phyloP scores from a whole-genome alignment of 2,329 filamentous ascomycete genomes.

The Colletotrichum brevisporum region DNA sequence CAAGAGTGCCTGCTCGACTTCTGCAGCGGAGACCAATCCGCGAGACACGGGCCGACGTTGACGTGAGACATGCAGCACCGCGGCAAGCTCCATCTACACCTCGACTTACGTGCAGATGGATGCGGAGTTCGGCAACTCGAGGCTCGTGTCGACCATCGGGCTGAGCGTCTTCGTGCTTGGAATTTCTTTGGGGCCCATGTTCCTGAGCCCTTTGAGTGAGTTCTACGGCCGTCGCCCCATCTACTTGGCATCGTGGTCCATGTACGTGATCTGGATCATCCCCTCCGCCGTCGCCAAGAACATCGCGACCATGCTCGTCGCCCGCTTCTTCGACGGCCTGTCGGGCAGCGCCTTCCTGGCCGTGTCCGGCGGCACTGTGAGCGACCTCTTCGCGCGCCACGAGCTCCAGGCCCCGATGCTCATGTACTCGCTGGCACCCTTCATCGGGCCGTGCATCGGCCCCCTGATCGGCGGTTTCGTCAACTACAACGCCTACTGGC shows the following conservation, averaged over 20 bases:
- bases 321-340: conserved; percentile 83
- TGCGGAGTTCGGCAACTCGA: conserved; percentile 79
- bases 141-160: conserved; percentile 82
- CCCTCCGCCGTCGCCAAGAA: conserved; percentile 87
- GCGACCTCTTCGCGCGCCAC: conserved; percentile 79
- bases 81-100: conserved; percentile 90
- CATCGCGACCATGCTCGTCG: conserved; percentile 83
- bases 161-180: conserved; percentile 88
- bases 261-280: conserved; percentile 85
- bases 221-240: conserved; percentile 89
- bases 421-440: conserved; percentile 78
- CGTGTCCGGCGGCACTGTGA: conserved; percentile 88
- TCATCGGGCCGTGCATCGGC: conserved; percentile 72
- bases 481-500: conserved; percentile 80
- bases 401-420: conserved; percentile 87
- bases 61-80: conserved; percentile 75
- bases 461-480: conserved; percentile 84
- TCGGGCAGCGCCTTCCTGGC: conserved; percentile 77
- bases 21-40: too few relatives aligned
- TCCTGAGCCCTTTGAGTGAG: conserved; percentile 76
- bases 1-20: background rate
- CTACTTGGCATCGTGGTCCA: conserved; percentile 80
- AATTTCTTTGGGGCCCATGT: conserved; percentile 73
- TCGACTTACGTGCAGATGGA: conserved; percentile 84
- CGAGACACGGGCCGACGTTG: conserved; percentile 9